These are phyloP conservation scores for Claviceps cyperi DNA, from an alignment of 2,329 filamentous ascomycete species.

Conservation along the genomic window DNA sequence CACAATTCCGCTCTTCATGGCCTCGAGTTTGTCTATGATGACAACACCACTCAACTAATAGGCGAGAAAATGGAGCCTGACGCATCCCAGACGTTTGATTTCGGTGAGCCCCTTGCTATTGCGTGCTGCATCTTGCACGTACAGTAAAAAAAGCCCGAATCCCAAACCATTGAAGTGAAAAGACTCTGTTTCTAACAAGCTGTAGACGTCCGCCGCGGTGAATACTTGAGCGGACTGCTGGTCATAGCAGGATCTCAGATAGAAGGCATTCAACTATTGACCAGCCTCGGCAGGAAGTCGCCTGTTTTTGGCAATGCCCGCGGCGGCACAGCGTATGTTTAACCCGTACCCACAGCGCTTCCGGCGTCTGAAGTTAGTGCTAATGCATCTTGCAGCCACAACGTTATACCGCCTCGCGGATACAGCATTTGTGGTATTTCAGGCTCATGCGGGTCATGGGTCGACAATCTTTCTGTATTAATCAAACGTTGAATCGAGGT, in stretches of 20 bases:
- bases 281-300: constrained; percentile 75
- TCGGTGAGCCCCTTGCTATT: constrained; percentile 40
- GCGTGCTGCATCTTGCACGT: no score
- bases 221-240: constrained; percentile 77
- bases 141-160: no score
- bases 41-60: constrained; percentile 71
- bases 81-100: constrained; percentile 58
- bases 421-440: constrained; percentile 81
- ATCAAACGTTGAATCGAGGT: constrained; percentile 24
- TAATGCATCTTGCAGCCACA: constrained; percentile 45
- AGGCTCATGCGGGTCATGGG: constrained; percentile 65
- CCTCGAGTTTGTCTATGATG: constrained; percentile 86
- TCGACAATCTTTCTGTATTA: constrained; percentile 76
- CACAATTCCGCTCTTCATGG: constrained; percentile 68
- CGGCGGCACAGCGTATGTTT: constrained; percentile 68
- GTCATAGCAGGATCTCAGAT: constrained; percentile 70
- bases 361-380: not conserved
- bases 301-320: constrained; percentile 67
- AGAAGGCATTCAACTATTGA: constrained; percentile 80
- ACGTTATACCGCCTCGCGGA: constrained; percentile 74
- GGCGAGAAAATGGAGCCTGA: constrained; percentile 62
- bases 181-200: not conserved
- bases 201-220: constrained; percentile 68
- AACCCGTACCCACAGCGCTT: not conserved
- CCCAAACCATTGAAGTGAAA: not conserved